Evolutionary conservation across 768 basidiomycete genomes (phyloP), one percentile per base, ranked within the genome.

Genomic region (Hypsizygus marmoreus): DNA sequence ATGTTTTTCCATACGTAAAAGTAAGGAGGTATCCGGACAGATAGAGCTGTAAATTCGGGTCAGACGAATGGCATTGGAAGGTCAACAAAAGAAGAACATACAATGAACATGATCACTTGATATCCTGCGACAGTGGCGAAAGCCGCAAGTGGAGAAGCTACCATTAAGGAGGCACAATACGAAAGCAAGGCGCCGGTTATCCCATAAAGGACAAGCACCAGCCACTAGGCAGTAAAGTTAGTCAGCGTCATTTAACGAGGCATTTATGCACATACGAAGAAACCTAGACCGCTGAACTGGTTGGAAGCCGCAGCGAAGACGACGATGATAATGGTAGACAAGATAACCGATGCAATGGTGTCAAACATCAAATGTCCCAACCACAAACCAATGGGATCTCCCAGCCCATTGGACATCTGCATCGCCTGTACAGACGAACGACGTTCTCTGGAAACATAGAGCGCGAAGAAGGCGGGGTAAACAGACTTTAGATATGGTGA

Each of bases 301-400:
- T 79, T 68, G 0, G 82, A 73, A 3, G 62, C 74, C 12, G 67
- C 58, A 8, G 79, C 79, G 53, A 84, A 88, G 6, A 89, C 56
- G 32, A 88, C 76, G 13, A 76, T 70, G 34, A 88, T 78, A 40
- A 88, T 66, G 1, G 84, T 84, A 1, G 88, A 74, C 16, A 80
- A 60, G n/a, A 84, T 63, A 12, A 84, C 53, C 3, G 78, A 74
- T 47, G 79, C 75, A 8, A 86, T 72, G 6, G 79, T 72, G 56
- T 91, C 89, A 62, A 86, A 88, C 58, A 86, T 67, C 12, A 90
- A 71, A 63, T 91, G 89, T 2, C 89, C 89, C 3, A 91, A 67
- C 86, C 88, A 89, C 33, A 91, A 68, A 2, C 84, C 86, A 37
- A 81, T 61, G 14, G 86, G 82, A 55, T 88, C 72, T 1, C 81